Evolutionary conservation across 108 stramenopile genomes (phyloP), one percentile per base, ranked within the genome.

Genomic region (Fragilaria crotonensis): DNA sequence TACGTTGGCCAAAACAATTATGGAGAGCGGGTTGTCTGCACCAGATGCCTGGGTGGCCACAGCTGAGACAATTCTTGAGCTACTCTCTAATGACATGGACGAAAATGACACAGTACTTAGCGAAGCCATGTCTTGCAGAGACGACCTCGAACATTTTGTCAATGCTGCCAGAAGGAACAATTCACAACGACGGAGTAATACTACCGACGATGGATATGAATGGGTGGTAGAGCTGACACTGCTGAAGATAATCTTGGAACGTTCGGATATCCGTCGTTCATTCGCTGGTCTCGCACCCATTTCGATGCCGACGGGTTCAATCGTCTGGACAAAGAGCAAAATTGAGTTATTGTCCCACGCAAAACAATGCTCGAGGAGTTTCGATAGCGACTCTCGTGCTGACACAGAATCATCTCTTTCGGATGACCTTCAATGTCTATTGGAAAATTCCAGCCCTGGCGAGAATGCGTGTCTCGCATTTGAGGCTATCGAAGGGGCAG

Each of bases 221-320:
- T 80, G 79, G 79, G 67, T 65, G 0, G 64, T 70, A 0, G 79
- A 80, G 50, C n/a, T 70, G 32, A 73, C 75, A 17, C 44, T 73
- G 7, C 49, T 80, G 25, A 69, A 71, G 60, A 70, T 65, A 59
- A 30, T 80, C 4, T 36, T 76, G 5, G 71, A 72, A 20, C 67
- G 63, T 55, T 55, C 64, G 54, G 79, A 80, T 54, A 21, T 25
- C 9, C 31, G 49, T 29, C 64, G 67, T 22, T 47, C 63, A 18
- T 68, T 59, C 30, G 52, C 53, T 51, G 77, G 77, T 18, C 62
- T 78, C 3, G 25, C 23, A 53, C 30, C 67, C 27, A 52, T 22
- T n/a, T 3, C 23, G 2, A 25, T 21, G 1, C 19, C 19, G 2
- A 4, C 20, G 19, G 3, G 22, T 46, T 21, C 2, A 46, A 46